phyloP scores from a whole-genome alignment of 768 basidiomycete species.

The Pleurotus djamor region DNA sequence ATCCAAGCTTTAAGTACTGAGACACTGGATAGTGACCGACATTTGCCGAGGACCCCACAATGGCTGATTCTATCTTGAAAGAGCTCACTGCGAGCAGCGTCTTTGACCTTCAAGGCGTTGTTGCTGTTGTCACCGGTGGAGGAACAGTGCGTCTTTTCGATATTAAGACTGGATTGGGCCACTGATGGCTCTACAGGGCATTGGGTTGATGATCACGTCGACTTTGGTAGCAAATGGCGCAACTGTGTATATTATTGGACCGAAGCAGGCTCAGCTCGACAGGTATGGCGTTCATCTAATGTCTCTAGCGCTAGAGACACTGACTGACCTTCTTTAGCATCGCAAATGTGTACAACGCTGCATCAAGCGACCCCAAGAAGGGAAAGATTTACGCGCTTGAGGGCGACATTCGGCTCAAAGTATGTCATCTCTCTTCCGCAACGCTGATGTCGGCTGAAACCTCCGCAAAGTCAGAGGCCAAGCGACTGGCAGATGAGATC shows the following conservation, averaged over 20 bases:
- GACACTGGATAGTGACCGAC: too few species aligned
- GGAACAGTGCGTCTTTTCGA: constrained; percentile 27
- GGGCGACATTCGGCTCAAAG: constrained; percentile 40
- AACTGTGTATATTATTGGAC: constrained; percentile 46
- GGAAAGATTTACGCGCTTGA: constrained; percentile 37
- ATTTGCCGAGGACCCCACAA: background rate
- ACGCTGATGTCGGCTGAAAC: constrained; percentile 18
- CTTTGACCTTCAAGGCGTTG: constrained; percentile 41
- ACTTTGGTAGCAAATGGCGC: constrained; percentile 47
- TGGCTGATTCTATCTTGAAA: constrained; percentile 24
- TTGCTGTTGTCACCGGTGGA: constrained; percentile 46
- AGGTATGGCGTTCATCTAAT: constrained; percentile 16
- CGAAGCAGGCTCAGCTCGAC: constrained; percentile 38
- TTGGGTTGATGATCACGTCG: constrained; percentile 49
- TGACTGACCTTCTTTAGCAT: constrained; percentile 8
- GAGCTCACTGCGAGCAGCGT: constrained; percentile 31
- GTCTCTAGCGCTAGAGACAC: background rate
- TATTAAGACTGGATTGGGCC: background rate
- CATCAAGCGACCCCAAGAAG: constrained; percentile 24
- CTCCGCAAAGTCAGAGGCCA: constrained; percentile 33
- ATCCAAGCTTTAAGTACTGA: too few species aligned
- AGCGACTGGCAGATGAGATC: constrained; percentile 39
- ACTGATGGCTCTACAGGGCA: constrained; percentile 26
- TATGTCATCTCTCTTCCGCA: constrained; percentile 7
- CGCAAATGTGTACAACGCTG: constrained; percentile 29